A percentile compares a stretch with the other conserved stretches of the same genome.
Evolutionary conservation across 108 stramenopile genomes (phyloP).

Genomic region (Poteriospumella lacustris): DNA sequence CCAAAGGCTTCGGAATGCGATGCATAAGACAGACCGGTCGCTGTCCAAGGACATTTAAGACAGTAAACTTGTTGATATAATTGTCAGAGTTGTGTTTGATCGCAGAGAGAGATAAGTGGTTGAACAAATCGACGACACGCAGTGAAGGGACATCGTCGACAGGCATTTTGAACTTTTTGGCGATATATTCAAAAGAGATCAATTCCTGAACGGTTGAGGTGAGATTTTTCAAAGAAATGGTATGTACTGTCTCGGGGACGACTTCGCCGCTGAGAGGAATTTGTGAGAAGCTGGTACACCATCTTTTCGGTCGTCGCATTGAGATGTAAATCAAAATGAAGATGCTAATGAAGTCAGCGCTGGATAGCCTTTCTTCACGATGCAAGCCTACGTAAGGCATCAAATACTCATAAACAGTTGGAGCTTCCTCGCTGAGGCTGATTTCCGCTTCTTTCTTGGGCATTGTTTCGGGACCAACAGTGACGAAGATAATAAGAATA

Average conservation of each 20-base stretch:
- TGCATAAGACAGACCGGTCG: not conserved
- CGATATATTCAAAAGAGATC: not conserved
- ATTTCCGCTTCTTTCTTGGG: no score
- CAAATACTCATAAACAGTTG: no score
- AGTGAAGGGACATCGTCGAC: not conserved
- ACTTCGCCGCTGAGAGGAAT: not conserved
- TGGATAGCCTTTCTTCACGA: no score
- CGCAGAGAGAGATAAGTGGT: not conserved
- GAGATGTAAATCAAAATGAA: not conserved
- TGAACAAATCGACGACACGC: not conserved
- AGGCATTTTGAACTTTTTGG: not conserved
- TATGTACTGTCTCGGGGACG: not conserved
- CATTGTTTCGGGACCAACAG: no score
- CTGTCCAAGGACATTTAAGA: not conserved
- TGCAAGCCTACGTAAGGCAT: no score
- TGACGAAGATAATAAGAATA: no score
- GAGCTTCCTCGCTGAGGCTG: no score
- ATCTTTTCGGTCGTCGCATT: not conserved
- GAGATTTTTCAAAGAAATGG: not conserved
- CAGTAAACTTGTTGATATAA: slow-evolving; percentile 1
- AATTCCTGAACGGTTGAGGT: not conserved
- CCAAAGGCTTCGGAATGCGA: slow-evolving; percentile 11
- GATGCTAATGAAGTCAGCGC: not conserved
- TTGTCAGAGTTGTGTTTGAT: slow-evolving; percentile 16
- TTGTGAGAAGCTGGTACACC: not conserved